Evolutionary conservation across 2,329 filamentous ascomycete genomes (phyloP), one percentile per base, ranked within the genome.

Genomic region (Aspergillus novofumigatus): DNA sequence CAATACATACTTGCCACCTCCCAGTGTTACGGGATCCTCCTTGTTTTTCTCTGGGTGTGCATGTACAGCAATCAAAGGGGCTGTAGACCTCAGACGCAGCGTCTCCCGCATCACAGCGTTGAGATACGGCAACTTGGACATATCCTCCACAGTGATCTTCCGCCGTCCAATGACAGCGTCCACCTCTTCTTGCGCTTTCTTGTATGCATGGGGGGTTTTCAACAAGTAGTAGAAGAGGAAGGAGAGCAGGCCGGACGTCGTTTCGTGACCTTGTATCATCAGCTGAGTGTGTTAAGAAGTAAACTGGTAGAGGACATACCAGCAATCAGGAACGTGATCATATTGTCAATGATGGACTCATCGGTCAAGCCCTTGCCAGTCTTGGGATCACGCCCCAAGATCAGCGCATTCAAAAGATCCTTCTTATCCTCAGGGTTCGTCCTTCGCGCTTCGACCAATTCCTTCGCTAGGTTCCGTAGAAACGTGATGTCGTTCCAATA

Each of bases 281-380:
- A 44, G 41, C 8, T 44, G 25, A 21, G 23, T 54, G 9, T 38
- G n/a, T n/a, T n/a, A 9, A 8, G 20, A 47, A 21, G 11, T n/a
- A 41, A 8, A 14, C 5, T 21, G 28, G 9, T 7, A 5, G 41
- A 17, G 38, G 2, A 57, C 67, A 61, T 68, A 72, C 79, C 86
- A 38, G 86, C 86, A 64, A 88, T 86, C 9, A 91, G 71, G 62
- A 91, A 90, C 0, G 87, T 91, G 57, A 89, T 86, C 74, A 91
- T 83, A 61, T 91, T 89, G 67, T 87, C 80, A 17, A 84, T 80
- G 60, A 91, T 88, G 51, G 79, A 83, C 4, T 81, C 77, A 58
- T 89, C 85, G 1, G 77, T 81, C 62, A 91, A 74, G n/a, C 80
- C 81, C 63, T 86, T 77, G 11, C 87, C 86, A 3, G 87, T 90